A percentile compares a stretch with the other conserved stretches of the same genome.
phyloP scores from a whole-genome alignment of 1,284 basidiomycete species.

The Polyporus tsugae region DNA sequence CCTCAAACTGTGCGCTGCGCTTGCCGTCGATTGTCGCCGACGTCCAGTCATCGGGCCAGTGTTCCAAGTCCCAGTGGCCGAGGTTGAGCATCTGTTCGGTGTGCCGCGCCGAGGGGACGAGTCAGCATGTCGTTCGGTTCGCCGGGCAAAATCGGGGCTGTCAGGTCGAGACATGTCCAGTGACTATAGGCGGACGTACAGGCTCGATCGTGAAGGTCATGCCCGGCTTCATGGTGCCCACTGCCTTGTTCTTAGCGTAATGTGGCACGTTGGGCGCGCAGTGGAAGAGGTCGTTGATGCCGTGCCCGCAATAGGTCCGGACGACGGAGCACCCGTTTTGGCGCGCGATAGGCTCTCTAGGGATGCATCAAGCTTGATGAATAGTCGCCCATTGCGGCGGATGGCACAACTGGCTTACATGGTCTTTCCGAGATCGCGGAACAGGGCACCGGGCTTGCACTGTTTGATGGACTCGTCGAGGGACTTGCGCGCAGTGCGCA shows the following conservation, averaged over 20 bases:
- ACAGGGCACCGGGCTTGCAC: constrained; percentile 90
- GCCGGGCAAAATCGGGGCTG: background rate
- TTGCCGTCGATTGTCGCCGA: constrained; percentile 92
- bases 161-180: background rate
- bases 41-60: constrained; percentile 95
- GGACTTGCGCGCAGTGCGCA: constrained; percentile 81
- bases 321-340: constrained; percentile 86
- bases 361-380: no score
- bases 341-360: constrained; percentile 83
- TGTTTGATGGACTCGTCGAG: constrained; percentile 89
- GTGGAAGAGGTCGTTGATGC: constrained; percentile 88
- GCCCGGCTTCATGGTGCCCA: constrained; percentile 85
- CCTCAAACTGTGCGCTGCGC: constrained; percentile 94
- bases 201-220: constrained; percentile 88
- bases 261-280: constrained; percentile 80
- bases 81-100: constrained; percentile 89
- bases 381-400: no score
- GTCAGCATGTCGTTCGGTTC: background rate
- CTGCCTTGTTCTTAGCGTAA: constrained; percentile 86
- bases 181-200: constrained; percentile 46
- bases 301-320: constrained; percentile 91
- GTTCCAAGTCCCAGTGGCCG: constrained; percentile 76
- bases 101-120: background rate
- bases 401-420: constrained; percentile 56
- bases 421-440: constrained; percentile 83